Conservation (phyloP, 305 asterid genomes). For the Fraxinus angustifolia region DNA sequence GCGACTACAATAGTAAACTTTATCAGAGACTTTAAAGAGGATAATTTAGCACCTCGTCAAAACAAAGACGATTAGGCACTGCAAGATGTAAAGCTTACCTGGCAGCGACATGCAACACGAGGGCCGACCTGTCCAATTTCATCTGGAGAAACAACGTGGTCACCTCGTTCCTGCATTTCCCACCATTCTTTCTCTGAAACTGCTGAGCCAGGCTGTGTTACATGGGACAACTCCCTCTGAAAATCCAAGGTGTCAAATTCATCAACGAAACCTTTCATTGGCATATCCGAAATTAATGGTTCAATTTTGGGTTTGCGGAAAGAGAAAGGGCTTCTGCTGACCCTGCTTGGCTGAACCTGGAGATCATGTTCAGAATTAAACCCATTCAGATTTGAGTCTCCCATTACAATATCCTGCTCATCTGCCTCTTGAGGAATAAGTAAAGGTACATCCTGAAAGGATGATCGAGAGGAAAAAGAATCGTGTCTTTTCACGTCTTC, state of each 20-base stretch:
- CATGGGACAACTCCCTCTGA: slow-evolving; percentile 46
- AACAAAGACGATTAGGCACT: slow-evolving; percentile 13
- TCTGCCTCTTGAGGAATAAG: slow-evolving; percentile 91
- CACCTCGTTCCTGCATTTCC: slow-evolving; percentile 89
- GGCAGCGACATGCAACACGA: slow-evolving; percentile 82
- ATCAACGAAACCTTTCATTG: slow-evolving; percentile 92
- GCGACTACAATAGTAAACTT: neutral
- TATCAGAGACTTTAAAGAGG: neutral
- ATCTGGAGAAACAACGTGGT: slow-evolving; percentile 70
- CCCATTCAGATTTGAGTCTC: slow-evolving; percentile 52
- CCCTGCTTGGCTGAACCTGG: slow-evolving; percentile 62
- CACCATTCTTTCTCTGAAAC: slow-evolving; percentile 68
- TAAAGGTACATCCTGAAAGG: slow-evolving; percentile 86
- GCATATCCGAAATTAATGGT: slow-evolving; percentile 68
- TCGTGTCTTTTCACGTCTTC: slow-evolving; percentile 44
- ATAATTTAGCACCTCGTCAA: neutral
- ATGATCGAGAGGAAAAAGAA: slow-evolving; percentile 60
- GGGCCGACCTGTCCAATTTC: slow-evolving; percentile 97
- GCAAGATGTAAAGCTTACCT: slow-evolving; percentile 51
- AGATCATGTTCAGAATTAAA: slow-evolving; percentile 33
- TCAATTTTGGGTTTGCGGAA: slow-evolving; percentile 69
- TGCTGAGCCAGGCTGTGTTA: slow-evolving; percentile 43
- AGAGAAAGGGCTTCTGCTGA: slow-evolving; percentile 63
- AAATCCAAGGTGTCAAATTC: slow-evolving; percentile 42
- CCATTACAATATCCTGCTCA: slow-evolving; percentile 43